These are phyloP conservation scores for Chlorella vulgaris DNA, from an alignment of 139 green algal genomes.

Conservation along the genomic window DNA sequence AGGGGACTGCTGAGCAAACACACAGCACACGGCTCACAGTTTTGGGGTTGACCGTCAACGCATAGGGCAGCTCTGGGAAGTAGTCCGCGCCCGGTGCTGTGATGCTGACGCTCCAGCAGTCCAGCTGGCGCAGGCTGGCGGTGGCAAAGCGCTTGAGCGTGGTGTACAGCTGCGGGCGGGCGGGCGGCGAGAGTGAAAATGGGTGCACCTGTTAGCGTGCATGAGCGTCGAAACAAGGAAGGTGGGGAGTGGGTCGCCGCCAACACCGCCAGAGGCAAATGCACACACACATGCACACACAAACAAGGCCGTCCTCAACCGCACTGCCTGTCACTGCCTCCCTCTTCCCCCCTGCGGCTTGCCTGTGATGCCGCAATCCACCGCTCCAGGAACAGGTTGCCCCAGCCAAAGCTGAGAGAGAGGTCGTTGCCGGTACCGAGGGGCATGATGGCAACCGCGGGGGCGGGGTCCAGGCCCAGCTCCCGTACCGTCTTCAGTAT, in stretches of 20 bases:
- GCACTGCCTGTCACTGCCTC: neutral
- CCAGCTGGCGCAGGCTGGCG: slow-evolving; percentile 41
- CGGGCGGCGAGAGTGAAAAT: neutral
- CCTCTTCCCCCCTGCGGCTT: neutral
- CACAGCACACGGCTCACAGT: too few species aligned
- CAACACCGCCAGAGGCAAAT: too few species aligned
- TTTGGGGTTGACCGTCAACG: slow-evolving; percentile 9
- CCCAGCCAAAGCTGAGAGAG: slow-evolving; percentile 78
- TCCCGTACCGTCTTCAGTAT: slow-evolving; percentile 73
- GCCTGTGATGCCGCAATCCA: slow-evolving; percentile 56
- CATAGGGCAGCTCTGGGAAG: slow-evolving; percentile 59
- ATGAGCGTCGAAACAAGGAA: neutral
- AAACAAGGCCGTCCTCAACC: neutral
- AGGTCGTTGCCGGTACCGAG: slow-evolving; percentile 89
- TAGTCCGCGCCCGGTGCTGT: slow-evolving; percentile 13
- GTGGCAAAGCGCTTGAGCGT: slow-evolving; percentile 68
- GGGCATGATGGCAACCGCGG: slow-evolving; percentile 82
- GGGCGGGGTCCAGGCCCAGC: slow-evolving; percentile 66
- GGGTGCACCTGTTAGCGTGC: neutral
- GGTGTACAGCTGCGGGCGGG: slow-evolving; percentile 55
- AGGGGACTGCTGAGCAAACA: too few species aligned
- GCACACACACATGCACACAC: too few species aligned
- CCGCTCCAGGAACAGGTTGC: slow-evolving; percentile 59
- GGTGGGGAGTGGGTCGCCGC: too few species aligned
- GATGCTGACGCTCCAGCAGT: slow-evolving; percentile 51